phyloP scores from a whole-genome alignment of 495 filamentous ascomycete species.

The Daldinia loculata region DNA sequence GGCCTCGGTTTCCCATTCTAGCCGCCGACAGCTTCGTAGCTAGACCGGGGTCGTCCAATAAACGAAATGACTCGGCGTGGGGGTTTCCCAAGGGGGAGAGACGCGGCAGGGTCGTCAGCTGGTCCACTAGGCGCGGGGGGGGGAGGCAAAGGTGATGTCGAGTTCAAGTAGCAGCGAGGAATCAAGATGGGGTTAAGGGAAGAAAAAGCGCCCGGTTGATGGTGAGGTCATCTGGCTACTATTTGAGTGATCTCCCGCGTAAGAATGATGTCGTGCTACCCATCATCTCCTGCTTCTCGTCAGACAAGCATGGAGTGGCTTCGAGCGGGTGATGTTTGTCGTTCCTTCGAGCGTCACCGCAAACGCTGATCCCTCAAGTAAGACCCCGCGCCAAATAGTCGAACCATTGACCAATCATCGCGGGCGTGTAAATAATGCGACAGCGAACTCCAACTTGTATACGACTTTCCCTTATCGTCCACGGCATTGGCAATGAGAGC shows the following conservation, averaged over 20 bases:
- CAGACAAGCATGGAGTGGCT: conserved; percentile 28
- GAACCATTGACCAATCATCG: conserved; percentile 42
- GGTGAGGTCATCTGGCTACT: conserved; percentile 35
- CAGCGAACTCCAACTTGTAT: conserved; percentile 35
- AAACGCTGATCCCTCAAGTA: conserved; percentile 24
- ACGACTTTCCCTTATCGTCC: conserved; percentile 39
- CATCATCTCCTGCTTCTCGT: conserved; percentile 34
- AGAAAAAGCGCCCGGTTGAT: conserved; percentile 35
- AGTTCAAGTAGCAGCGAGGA: conserved; percentile 18
- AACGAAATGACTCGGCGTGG: conserved; percentile 42
- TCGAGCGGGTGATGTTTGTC: conserved; percentile 32
- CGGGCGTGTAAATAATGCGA: conserved; percentile 28
- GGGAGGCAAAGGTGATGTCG: not conserved
- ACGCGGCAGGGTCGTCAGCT: conserved; percentile 40
- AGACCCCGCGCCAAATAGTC: conserved; percentile 32
- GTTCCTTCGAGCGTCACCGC: conserved; percentile 29
- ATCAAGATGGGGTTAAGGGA: conserved; percentile 21
- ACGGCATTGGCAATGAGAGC: conserved; percentile 18
- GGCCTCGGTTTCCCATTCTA: conserved; percentile 42
- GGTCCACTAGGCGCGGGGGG: conserved; percentile 30
- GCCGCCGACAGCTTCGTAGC: conserved; percentile 35
- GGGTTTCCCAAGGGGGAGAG: conserved; percentile 36
- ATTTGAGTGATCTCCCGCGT: conserved; percentile 27
- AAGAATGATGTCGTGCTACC: conserved; percentile 31
- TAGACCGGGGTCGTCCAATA: conserved; percentile 33